Evolutionary conservation across 805 yeast genomes (phyloP).

Genomic region (Spencermartinsiella europaea): DNA sequence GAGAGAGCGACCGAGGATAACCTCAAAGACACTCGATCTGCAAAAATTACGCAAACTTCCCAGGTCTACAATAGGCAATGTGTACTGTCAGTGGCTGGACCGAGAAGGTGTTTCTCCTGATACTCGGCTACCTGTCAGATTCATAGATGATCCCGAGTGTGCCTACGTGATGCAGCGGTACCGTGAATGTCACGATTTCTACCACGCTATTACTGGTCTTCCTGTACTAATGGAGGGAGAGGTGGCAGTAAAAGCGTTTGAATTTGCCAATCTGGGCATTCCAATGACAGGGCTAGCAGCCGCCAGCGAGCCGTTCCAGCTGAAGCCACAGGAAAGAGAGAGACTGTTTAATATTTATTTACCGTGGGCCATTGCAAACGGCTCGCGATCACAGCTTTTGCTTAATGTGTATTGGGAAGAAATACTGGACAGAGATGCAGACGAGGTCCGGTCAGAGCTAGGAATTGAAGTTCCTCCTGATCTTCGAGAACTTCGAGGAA

Average conservation of each 20-base stretch:
- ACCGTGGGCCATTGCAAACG: slow-evolving; percentile 82
- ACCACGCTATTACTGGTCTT: slow-evolving; percentile 84
- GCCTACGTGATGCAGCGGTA: slow-evolving; percentile 93
- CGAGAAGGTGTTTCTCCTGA: slow-evolving; percentile 91
- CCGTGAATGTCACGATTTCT: slow-evolving; percentile 95
- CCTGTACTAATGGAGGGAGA: slow-evolving; percentile 97
- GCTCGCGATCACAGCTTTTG: slow-evolving; percentile 66
- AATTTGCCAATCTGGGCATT: slow-evolving; percentile 83
- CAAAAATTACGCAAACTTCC: slow-evolving; percentile 58
- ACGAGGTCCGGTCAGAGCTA: slow-evolving; percentile 63
- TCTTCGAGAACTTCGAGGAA: slow-evolving; percentile 57
- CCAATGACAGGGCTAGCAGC: slow-evolving; percentile 97
- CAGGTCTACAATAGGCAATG: slow-evolving; percentile 64
- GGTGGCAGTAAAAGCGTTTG: slow-evolving; percentile 86
- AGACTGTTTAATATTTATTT: slow-evolving; percentile 65
- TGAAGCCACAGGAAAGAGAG: slow-evolving; percentile 56
- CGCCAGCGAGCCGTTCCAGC: slow-evolving; percentile 76
- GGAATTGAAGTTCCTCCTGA: slow-evolving; percentile 78
- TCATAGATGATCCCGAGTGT: slow-evolving; percentile 81
- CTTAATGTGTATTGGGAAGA: slow-evolving; percentile 93
- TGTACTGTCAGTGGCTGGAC: slow-evolving; percentile 77
- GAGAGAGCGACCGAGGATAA: slow-evolving; percentile 76
- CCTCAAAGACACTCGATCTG: slow-evolving; percentile 62
- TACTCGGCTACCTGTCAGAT: slow-evolving; percentile 82
- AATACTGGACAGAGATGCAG: slow-evolving; percentile 62